These are phyloP conservation scores for Priceomyces haplophilus DNA, from an alignment of 805 yeast genomes.

Conservation along the genomic window DNA sequence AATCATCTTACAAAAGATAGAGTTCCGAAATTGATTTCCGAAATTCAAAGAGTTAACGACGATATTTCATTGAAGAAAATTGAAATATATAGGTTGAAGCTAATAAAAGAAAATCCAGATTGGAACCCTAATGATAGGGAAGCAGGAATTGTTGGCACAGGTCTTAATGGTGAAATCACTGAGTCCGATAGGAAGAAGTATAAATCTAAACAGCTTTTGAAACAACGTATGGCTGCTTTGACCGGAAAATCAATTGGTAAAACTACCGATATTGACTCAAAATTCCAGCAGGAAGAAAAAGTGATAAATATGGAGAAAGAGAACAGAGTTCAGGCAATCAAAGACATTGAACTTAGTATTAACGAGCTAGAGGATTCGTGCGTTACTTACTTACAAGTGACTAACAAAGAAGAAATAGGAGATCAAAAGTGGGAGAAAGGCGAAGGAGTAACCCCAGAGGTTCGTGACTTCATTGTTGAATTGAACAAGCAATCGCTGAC, in stretches of 20 bases:
- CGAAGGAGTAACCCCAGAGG: conserved; percentile 64
- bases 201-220: conserved; percentile 70
- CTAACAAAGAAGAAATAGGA: conserved; percentile 46
- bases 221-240: conserved; percentile 87
- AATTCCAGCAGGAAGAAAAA: conserved; percentile 50
- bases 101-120: conserved; percentile 64
- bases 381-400: conserved; percentile 38
- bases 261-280: conserved; percentile 53
- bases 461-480: conserved; percentile 57
- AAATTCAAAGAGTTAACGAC: conserved; percentile 61
- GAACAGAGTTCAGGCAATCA: conserved; percentile 56
- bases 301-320: conserved; percentile 52
- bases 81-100: conserved; percentile 54
- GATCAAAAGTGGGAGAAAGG: conserved; percentile 80
- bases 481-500: conserved; percentile 32
- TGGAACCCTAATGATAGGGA: conserved; percentile 41
- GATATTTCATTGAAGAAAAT: conserved; percentile 66
- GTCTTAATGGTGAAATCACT: conserved; percentile 82
- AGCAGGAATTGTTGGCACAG: conserved; percentile 64
- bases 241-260: conserved; percentile 61
- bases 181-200: conserved; percentile 81
- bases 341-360: conserved; percentile 71
- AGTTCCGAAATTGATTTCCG: conserved; percentile 67
- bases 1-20: conserved; percentile 58
- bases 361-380: conserved; percentile 56